phyloP scores from a whole-genome alignment of 2,329 filamentous ascomycete species.

The Cordyceps cicadae region DNA sequence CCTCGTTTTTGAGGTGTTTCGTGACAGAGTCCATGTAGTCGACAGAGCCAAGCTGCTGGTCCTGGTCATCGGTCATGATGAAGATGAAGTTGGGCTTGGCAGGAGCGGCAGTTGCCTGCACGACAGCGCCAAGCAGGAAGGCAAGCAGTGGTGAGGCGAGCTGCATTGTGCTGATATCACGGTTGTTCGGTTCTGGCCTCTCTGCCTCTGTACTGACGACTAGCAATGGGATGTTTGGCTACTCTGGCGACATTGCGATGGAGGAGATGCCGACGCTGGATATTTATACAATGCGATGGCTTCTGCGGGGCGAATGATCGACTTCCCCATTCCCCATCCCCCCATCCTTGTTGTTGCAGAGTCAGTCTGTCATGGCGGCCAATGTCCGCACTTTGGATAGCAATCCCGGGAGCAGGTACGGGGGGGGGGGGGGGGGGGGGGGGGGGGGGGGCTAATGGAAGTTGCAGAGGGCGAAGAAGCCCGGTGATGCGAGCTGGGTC shows the following conservation, averaged over 20 bases:
- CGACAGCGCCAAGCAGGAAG: background rate
- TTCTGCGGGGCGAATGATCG: background rate
- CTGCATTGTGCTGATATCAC: background rate
- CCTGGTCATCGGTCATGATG: constrained; percentile 59
- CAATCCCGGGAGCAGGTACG: too few species aligned
- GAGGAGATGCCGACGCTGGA: background rate
- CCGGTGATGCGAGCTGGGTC: too few species aligned
- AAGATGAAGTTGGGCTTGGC: constrained; percentile 52
- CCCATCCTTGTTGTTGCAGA: background rate
- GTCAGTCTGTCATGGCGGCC: background rate
- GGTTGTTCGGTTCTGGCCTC: background rate
- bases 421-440: too few species aligned
- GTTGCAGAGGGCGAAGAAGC: too few species aligned
- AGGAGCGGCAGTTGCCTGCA: background rate
- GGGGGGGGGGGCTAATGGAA: too few species aligned
- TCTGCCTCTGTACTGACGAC: background rate
- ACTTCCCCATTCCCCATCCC: too few species aligned
- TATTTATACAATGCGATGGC: background rate
- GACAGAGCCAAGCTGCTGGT: constrained; percentile 52
- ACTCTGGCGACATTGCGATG: background rate
- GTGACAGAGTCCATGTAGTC: constrained; percentile 48
- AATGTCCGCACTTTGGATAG: too few species aligned
- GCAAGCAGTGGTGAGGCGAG: background rate
- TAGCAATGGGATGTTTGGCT: constrained; percentile 10
- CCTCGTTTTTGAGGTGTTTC: constrained; percentile 46